Conservation (phyloP, 1,284 basidiomycete species). For the Puccinia coronata region DNA sequence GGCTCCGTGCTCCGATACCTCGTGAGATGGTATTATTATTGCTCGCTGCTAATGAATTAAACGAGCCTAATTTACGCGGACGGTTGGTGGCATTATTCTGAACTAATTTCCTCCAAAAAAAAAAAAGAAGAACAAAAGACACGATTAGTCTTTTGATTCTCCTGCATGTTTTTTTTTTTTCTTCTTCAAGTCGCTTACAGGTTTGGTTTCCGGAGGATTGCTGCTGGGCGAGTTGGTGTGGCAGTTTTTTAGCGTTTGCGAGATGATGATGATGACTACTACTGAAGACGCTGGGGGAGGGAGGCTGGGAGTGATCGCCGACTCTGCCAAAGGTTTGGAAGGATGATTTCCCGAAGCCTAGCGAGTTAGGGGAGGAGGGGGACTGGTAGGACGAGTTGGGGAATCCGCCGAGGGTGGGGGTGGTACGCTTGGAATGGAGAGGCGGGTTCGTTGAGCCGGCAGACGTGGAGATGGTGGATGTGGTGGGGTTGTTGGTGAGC, state of each 20-base stretch:
- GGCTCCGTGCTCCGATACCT: too few species aligned
- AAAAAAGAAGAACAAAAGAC: too few species aligned
- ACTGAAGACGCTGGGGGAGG: conserved; percentile 5
- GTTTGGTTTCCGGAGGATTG: conserved; percentile 12
- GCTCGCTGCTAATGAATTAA: conserved; percentile 38
- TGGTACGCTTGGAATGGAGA: background rate
- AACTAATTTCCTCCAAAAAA: background rate
- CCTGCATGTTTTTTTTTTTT: too few species aligned
- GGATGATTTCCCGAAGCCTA: conserved; percentile 25
- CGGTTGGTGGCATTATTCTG: conserved; percentile 1
- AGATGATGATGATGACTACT: too few species aligned
- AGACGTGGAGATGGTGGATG: too few species aligned
- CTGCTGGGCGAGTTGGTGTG: conserved; percentile 1
- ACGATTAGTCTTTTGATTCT: too few species aligned
- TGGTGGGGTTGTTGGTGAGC: background rate
- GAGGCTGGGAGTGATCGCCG: conserved; percentile 7
- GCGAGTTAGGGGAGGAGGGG: background rate
- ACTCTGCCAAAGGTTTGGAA: conserved; percentile 29
- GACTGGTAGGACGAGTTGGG: background rate
- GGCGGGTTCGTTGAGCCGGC: conserved; percentile 21
- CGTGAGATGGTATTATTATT: background rate
- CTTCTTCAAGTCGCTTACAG: too few species aligned
- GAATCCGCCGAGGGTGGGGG: background rate
- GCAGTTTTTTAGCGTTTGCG: background rate
- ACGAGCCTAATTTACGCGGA: conserved; percentile 34